These are phyloP conservation scores for Annulohypoxylon stygium DNA, from an alignment of 495 filamentous ascomycete genomes.

Conservation along the genomic window DNA sequence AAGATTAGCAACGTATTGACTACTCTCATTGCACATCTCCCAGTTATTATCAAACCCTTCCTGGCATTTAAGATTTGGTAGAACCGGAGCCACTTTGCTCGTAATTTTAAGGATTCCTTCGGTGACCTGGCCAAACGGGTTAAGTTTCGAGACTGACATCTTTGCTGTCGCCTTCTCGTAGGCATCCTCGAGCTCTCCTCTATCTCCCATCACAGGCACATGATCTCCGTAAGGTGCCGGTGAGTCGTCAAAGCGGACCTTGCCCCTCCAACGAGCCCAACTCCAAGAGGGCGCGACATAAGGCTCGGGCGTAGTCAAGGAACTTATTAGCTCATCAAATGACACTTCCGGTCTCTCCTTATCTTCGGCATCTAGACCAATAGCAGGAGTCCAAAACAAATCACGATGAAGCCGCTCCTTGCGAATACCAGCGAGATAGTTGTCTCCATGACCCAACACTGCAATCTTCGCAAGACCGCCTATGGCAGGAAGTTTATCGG, in stretches of 20 bases:
- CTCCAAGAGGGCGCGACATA: conserved; percentile 13
- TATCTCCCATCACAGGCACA: conserved; percentile 1
- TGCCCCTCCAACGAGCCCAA: conserved; percentile 5
- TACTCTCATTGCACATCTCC: conserved; percentile 4
- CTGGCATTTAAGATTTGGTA: background rate
- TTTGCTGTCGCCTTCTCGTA: background rate
- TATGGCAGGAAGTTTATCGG: conserved; percentile 5
- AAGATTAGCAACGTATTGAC: background rate
- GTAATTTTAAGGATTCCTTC: background rate
- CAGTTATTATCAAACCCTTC: conserved; percentile 6
- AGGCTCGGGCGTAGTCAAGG: background rate
- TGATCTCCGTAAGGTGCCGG: conserved; percentile 6
- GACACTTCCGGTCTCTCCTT: background rate
- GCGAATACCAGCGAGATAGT: conserved; percentile 2
- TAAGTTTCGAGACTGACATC: background rate
- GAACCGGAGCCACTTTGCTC: background rate
- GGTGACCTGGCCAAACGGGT: conserved; percentile 9
- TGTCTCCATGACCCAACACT: background rate
- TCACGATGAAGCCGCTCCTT: conserved; percentile 8
- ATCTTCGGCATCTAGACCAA: background rate
- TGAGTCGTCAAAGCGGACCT: conserved; percentile 6
- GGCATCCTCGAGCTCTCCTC: background rate
- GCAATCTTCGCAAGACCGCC: conserved; percentile 6
- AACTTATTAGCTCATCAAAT: background rate
- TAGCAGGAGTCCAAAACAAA: conserved; percentile 9